Evolutionary conservation across 2,329 filamentous ascomycete genomes (phyloP), one percentile per base, ranked within the genome.

Genomic region (Stenocarpella maydis): DNA sequence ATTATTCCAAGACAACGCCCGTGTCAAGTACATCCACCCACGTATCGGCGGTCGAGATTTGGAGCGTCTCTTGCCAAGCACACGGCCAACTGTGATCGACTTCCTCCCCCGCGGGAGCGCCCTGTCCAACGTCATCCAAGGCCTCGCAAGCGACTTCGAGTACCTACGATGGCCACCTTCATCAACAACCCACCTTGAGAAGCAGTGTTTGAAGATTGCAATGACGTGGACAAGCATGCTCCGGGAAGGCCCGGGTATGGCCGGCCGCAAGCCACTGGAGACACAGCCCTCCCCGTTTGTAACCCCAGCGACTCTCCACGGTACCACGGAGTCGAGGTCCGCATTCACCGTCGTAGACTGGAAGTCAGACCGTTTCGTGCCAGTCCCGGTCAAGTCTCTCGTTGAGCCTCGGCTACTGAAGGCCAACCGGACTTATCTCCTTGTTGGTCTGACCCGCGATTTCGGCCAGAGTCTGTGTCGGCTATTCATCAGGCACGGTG

Each of bases 391-490:
- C 19, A 73, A 74, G 47, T 75, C 78, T 2, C 65, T 75, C 1
- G 68, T 72, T 5, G 73, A 72, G 19, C 69, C 73, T 0, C 55
- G 73, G 0, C 70, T 79, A 9, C 73, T 84, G 50, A 75, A 72
- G 4, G 72, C 75, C 0, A 50, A 78, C 65, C 79, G 77, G 69
- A 82, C 82, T 0, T 83, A 84, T 66, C 65, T 82, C 14, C 71
- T 84, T 0, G 73, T 80, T 9, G 82, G 82, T 9, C 72, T 83
- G 52, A 83, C 82, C 0, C 78, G 81, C n/a, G 82, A 84, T 68
- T 75, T 83, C 19, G 82, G 82, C 15, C 82, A 84, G 72, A 83
- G 80, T 60, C 69, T 84, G n/a, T 80, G 79, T 69, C 76, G 76
- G 1, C 74, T 84, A 0, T 76, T 84, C 28, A 72, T 79, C 2